A percentile compares a stretch with the other conserved stretches of the same genome.
phyloP scores from a whole-genome alignment of 2,329 filamentous ascomycete species.

The Davidsoniella eucalypti region DNA sequence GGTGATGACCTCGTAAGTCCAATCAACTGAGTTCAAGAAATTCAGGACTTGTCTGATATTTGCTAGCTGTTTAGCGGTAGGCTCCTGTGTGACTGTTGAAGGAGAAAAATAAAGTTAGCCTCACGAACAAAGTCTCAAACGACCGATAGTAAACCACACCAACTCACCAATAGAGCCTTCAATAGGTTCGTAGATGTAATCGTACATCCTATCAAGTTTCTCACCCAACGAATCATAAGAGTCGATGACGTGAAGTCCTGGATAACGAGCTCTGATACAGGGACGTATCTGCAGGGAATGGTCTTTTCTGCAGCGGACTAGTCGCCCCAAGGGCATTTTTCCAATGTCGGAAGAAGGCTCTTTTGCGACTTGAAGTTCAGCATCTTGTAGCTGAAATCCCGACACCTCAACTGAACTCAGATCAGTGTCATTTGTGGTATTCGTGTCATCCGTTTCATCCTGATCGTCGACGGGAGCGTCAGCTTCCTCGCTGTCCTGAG shows the following conservation, averaged over 20 bases:
- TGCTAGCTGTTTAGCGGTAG: background rate
- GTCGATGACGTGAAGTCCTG: background rate
- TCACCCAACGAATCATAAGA: background rate
- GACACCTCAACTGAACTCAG: no score
- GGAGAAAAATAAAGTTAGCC: background rate
- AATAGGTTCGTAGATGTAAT: constrained; percentile 1
- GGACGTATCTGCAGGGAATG: constrained; percentile 1
- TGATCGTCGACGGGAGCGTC: no score
- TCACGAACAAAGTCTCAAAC: no score
- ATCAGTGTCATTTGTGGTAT: no score
- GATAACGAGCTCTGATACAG: background rate
- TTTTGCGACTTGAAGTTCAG: no score
- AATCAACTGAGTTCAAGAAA: constrained; percentile 1
- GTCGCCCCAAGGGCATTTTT: background rate
- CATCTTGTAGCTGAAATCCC: no score
- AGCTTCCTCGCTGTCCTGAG: no score
- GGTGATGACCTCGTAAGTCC: constrained; percentile 1
- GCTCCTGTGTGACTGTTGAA: background rate
- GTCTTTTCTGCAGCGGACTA: background rate
- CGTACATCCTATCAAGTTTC: background rate
- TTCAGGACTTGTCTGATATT: background rate
- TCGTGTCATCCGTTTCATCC: no score
- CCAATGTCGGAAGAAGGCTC: no score
- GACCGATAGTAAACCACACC: no score
- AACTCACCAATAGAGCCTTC: background rate